These are phyloP conservation scores for Rhypophila decipiens DNA, from an alignment of 495 filamentous ascomycete genomes.

Conservation along the genomic window DNA sequence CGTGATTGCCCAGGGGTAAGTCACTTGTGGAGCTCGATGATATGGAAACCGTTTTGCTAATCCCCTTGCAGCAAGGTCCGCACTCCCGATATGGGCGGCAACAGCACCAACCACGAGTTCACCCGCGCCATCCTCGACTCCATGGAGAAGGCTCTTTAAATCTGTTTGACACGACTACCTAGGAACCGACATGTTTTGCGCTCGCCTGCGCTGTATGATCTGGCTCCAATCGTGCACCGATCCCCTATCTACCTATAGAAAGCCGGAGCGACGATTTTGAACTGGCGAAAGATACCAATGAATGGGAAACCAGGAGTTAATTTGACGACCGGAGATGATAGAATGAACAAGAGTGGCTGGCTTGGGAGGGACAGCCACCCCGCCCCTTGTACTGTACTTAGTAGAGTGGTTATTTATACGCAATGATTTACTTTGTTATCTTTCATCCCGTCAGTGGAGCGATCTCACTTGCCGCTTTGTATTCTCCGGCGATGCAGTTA, in stretches of 20 bases:
- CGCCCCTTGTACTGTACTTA: slow-evolving; percentile 10
- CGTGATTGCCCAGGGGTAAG: slow-evolving; percentile 90
- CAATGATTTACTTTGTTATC: slow-evolving; percentile 1
- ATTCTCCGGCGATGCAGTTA: no score
- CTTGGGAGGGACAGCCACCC: not conserved
- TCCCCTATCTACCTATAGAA: no score
- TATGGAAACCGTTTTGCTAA: slow-evolving; percentile 21
- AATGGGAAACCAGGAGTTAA: no score
- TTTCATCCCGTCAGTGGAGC: no score
- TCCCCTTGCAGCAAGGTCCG: slow-evolving; percentile 57
- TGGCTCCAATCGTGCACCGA: no score
- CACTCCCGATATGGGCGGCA: slow-evolving; percentile 93
- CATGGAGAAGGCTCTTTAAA: slow-evolving; percentile 70
- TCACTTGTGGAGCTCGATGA: slow-evolving; percentile 10
- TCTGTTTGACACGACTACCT: not conserved
- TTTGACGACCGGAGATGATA: slow-evolving; percentile 5
- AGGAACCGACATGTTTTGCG: not conserved
- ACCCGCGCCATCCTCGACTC: slow-evolving; percentile 85
- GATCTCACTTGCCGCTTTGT: no score
- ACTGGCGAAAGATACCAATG: no score
- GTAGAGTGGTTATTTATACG: slow-evolving; percentile 8
- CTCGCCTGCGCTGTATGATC: slow-evolving; percentile 3
- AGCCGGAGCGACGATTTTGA: no score
- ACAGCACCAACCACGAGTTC: slow-evolving; percentile 85
- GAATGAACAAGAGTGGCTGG: not conserved